These are phyloP conservation scores for Aegilops tauschii DNA, from an alignment of 176 grass and related monocot species.

Conservation along the genomic window DNA sequence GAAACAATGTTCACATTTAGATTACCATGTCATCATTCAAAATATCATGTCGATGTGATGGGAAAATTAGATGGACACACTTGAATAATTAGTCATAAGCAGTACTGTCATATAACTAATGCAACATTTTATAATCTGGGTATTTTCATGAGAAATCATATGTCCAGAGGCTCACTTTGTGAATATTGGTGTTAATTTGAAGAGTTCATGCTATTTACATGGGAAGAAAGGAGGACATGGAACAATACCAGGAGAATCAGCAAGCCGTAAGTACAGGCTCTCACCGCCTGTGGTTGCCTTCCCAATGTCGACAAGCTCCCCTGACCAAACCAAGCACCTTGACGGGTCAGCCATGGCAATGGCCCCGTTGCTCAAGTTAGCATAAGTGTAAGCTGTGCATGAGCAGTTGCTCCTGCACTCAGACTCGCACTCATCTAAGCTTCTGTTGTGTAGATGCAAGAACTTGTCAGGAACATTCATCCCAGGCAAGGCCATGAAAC, in stretches of 20 bases:
- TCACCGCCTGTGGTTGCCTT: neutral
- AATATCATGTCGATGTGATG: too few relatives aligned
- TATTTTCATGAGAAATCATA: neutral
- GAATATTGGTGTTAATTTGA: neutral
- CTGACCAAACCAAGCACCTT: conserved; percentile 33
- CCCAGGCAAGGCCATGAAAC: neutral
- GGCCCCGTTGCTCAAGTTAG: neutral
- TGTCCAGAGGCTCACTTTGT: neutral
- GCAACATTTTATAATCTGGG: neutral
- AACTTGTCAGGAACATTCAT: conserved; percentile 43
- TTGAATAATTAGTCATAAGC: neutral
- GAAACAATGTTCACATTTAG: too few relatives aligned
- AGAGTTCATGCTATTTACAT: neutral
- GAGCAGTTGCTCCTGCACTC: conserved; percentile 52
- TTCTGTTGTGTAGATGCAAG: conserved; percentile 27
- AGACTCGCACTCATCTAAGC: conserved; percentile 24
- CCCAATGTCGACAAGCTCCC: neutral
- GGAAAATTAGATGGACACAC: too few relatives aligned
- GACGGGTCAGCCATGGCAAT: neutral
- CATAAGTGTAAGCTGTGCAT: conserved; percentile 43
- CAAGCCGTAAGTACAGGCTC: neutral
- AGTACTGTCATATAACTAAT: neutral
- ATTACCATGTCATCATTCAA: too few relatives aligned
- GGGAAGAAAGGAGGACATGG: neutral
- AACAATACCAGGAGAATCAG: neutral